Conservation (phyloP, 257 asterid species). For the Cynanchum wilfordii region DNA sequence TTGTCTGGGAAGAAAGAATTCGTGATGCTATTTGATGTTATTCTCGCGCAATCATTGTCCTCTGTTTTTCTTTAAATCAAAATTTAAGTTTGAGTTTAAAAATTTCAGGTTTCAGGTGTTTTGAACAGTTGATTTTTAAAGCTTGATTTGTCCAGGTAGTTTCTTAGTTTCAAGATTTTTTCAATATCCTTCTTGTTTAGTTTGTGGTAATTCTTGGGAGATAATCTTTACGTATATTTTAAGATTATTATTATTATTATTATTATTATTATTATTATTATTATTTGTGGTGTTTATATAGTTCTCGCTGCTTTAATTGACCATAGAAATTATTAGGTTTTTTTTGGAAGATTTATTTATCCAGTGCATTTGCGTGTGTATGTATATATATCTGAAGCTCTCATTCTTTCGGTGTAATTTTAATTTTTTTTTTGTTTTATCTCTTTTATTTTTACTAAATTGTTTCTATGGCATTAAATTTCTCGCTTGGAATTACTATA, state of each 20-base stretch:
- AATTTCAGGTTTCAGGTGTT: neutral
- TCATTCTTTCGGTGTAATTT: neutral
- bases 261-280: too few relatives aligned
- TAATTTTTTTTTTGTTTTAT: neutral
- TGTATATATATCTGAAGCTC: neutral
- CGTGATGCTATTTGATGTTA: neutral
- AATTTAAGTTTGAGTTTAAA: neutral
- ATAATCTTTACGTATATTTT: neutral
- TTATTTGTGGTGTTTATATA: neutral
- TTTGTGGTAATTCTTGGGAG: neutral
- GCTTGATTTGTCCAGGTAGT: neutral
- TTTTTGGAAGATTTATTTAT: neutral
- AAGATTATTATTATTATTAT: too few relatives aligned
- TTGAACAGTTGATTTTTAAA: neutral
- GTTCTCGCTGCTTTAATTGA: neutral
- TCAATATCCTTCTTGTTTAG: neutral
- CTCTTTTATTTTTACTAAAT: neutral
- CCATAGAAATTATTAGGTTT: neutral
- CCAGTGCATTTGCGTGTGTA: too few relatives aligned
- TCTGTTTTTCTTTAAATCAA: neutral
- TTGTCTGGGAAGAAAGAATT: neutral
- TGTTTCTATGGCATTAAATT: neutral
- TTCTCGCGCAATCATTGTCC: neutral
- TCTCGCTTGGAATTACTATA: neutral
- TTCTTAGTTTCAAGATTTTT: neutral